Conservation (phyloP, 768 basidiomycete genomes). For the Auricularia cornea region DNA sequence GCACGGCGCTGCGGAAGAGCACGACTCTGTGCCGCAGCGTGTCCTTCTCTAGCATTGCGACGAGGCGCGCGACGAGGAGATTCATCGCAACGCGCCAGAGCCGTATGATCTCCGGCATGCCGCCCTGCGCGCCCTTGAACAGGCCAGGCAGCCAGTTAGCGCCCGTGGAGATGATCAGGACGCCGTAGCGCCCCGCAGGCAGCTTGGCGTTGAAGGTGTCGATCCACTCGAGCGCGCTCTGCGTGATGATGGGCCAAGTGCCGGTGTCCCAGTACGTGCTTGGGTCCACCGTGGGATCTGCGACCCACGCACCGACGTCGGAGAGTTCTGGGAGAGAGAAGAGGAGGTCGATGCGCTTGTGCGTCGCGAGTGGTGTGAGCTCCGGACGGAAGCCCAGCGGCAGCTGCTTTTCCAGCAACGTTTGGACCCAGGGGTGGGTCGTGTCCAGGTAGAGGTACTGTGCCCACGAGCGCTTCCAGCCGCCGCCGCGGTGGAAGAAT, state of each 20-base stretch:
- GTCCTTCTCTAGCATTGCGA: conserved; percentile 11
- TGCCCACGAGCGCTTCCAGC: conserved; percentile 50
- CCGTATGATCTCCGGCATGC: conserved; percentile 43
- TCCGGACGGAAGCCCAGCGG: conserved; percentile 47
- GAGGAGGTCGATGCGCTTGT: conserved; percentile 56
- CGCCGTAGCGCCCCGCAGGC: conserved; percentile 47
- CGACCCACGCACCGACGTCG: conserved; percentile 29
- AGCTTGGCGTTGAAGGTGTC: conserved; percentile 37
- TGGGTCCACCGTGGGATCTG: conserved; percentile 10
- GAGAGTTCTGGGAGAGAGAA: conserved; percentile 40
- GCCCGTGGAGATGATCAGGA: conserved; percentile 53
- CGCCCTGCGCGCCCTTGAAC: conserved; percentile 33
- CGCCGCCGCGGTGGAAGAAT: conserved; percentile 15
- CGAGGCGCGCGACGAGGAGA: conserved; percentile 35
- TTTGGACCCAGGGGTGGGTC: conserved; percentile 37
- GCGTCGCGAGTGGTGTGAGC: conserved; percentile 53
- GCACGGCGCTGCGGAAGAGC: conserved; percentile 46
- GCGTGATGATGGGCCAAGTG: conserved; percentile 33
- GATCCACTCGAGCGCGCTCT: conserved; percentile 47
- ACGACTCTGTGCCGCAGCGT: conserved; percentile 33
- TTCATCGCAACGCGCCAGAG: conserved; percentile 54
- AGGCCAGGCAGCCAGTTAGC: conserved; percentile 63
- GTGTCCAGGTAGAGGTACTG: conserved; percentile 60
- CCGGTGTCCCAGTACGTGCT: conserved; percentile 21
- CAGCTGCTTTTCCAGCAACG: conserved; percentile 26